Percentiles rank a stretch among this genome's conserved stretches.
Conservation (phyloP, 768 basidiomycete species). For the Mycena venus region DNA sequence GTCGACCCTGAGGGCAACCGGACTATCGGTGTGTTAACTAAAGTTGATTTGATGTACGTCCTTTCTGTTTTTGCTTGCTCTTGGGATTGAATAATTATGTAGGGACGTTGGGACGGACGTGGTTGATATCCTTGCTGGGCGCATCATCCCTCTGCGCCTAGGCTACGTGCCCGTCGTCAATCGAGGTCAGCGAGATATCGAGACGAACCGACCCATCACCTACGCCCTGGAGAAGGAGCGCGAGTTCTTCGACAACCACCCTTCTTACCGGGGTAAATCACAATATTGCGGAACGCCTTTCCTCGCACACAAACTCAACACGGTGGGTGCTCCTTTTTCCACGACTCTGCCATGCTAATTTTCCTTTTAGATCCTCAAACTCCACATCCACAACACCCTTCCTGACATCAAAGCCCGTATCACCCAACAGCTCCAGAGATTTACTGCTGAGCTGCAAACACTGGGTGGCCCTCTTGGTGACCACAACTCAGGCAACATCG, state of each 20-base stretch:
- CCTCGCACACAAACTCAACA: constrained; percentile 94
- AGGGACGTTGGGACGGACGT: constrained; percentile 99
- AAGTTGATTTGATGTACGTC: constrained; percentile 96
- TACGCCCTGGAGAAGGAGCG: constrained; percentile 91
- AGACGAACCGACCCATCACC: constrained; percentile 85
- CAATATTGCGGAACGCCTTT: constrained; percentile 98
- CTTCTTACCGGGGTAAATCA: constrained; percentile 93
- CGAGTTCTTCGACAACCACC: constrained; percentile 94
- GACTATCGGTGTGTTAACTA: constrained; percentile 98
- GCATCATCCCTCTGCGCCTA: constrained; percentile 94
- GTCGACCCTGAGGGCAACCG: constrained; percentile 97
- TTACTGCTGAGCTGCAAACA: constrained; percentile 81
- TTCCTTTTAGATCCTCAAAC: constrained; percentile 89
- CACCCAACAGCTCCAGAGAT: constrained; percentile 90
- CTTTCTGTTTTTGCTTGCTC: neutral
- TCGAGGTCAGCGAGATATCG: constrained; percentile 97
- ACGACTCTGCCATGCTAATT: neutral
- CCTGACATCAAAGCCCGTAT: constrained; percentile 99
- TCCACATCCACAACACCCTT: constrained; percentile 97
- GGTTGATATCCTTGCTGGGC: constrained; percentile 97
- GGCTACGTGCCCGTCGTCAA: constrained; percentile 99
- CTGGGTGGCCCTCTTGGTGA: constrained; percentile 93
- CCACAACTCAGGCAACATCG: constrained; percentile 91
- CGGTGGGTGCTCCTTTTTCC: constrained; percentile 66
- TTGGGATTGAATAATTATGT: neutral